Conservation (phyloP, 2,329 filamentous ascomycete genomes). For the Aspergillus sergii region DNA sequence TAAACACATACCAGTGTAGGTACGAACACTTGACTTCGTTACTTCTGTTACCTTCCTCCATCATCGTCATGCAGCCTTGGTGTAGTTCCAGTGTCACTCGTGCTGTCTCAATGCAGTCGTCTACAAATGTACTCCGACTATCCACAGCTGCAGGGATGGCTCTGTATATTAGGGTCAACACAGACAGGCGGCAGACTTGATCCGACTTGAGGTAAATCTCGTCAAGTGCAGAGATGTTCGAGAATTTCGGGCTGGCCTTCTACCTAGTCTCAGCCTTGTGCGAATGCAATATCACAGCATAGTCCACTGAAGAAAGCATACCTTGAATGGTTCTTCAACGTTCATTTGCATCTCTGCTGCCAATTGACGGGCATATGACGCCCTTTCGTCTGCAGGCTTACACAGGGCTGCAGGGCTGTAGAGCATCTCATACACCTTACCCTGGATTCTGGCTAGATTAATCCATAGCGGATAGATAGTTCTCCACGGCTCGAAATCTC, state of each 20-base stretch:
- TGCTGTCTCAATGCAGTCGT: slow-evolving; percentile 42
- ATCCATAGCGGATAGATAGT: slow-evolving; percentile 59
- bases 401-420: slow-evolving; percentile 47
- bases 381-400: slow-evolving; percentile 29
- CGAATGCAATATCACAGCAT: not conserved
- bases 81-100: slow-evolving; percentile 38
- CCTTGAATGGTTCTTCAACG: slow-evolving; percentile 35
- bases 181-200: slow-evolving; percentile 38
- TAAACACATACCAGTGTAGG: slow-evolving; percentile 35
- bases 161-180: slow-evolving; percentile 44
- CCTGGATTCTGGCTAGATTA: slow-evolving; percentile 58
- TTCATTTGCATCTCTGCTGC: slow-evolving; percentile 31
- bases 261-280: slow-evolving; percentile 3
- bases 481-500: slow-evolving; percentile 40
- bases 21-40: slow-evolving; percentile 33
- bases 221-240: slow-evolving; percentile 29
- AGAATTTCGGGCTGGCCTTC: slow-evolving; percentile 15
- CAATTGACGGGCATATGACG: slow-evolving; percentile 30
- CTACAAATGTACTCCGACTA: slow-evolving; percentile 34
- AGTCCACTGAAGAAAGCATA: slow-evolving; percentile 8
- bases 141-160: slow-evolving; percentile 38
- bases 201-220: slow-evolving; percentile 33
- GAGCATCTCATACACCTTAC: slow-evolving; percentile 60
- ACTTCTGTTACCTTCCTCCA: slow-evolving; percentile 30
- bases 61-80: slow-evolving; percentile 29